Evolutionary conservation across 2,329 filamentous ascomycete species (phyloP).

Genomic region (Colletotrichum acutatum): DNA sequence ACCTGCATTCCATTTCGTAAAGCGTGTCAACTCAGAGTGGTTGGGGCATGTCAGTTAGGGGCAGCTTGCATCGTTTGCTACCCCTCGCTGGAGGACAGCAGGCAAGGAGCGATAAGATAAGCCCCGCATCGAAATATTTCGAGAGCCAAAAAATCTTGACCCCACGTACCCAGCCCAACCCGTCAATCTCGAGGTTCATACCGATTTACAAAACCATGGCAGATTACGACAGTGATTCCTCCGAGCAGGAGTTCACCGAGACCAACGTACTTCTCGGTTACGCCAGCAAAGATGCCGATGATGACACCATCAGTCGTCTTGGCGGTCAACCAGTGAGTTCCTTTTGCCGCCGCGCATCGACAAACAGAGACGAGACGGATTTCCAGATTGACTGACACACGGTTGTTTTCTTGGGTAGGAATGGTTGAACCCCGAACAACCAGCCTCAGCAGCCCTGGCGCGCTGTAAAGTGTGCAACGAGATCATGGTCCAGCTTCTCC

Average conservation of each 20-base stretch:
- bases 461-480: slow-evolving; percentile 90
- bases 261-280: slow-evolving; percentile 94
- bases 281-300: slow-evolving; percentile 80
- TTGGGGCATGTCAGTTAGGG: neutral
- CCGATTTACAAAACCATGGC: slow-evolving; percentile 62
- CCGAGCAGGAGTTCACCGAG: slow-evolving; percentile 75
- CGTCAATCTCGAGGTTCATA: neutral
- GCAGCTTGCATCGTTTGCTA: neutral
- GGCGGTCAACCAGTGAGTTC: slow-evolving; percentile 84
- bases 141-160: slow-evolving; percentile 50
- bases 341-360: neutral
- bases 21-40: neutral
- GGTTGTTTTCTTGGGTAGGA: slow-evolving; percentile 62
- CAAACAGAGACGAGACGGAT: slow-evolving; percentile 4
- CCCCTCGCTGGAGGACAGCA: slow-evolving; percentile 15
- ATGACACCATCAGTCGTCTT: slow-evolving; percentile 87
- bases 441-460: slow-evolving; percentile 81
- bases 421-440: slow-evolving; percentile 80
- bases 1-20: neutral
- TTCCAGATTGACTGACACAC: slow-evolving; percentile 15
- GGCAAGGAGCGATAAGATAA: slow-evolving; percentile 40
- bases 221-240: slow-evolving; percentile 82
- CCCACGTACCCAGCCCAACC: slow-evolving; percentile 42
- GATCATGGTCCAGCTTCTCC: slow-evolving; percentile 85
- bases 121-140: slow-evolving; percentile 43